phyloP scores from a whole-genome alignment of 768 basidiomycete species.

The Chlorophyllum brunneum region DNA sequence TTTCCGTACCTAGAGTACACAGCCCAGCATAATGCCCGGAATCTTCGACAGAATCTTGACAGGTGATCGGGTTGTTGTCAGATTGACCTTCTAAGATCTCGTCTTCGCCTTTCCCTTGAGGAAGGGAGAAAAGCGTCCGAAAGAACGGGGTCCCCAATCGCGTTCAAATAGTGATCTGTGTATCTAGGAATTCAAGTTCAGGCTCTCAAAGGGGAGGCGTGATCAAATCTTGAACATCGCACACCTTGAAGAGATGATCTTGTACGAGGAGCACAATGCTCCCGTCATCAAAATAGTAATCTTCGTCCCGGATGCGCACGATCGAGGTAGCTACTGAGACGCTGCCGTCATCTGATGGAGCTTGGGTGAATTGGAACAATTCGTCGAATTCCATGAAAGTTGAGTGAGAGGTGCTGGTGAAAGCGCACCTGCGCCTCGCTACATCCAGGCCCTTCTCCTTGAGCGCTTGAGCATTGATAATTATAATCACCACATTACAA shows the following conservation, averaged over 20 bases:
- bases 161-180: background rate
- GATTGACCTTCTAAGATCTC: background rate
- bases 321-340: no score
- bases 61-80: slow-evolving; percentile 1
- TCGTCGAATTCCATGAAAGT: no score
- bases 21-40: slow-evolving; percentile 4
- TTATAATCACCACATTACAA: no score
- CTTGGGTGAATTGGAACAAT: no score
- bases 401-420: no score
- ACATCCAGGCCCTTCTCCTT: no score
- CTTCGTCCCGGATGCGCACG: background rate
- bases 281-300: slow-evolving; percentile 2
- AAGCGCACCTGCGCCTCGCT: no score
- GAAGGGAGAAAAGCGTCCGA: background rate
- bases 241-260: background rate
- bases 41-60: background rate
- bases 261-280: background rate
- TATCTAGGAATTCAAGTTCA: background rate
- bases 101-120: background rate
- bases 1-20: slow-evolving; percentile 1
- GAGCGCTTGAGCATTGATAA: no score
- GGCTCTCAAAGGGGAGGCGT: background rate
- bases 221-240: background rate
- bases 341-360: no score
- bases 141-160: slow-evolving; percentile 1